A percentile compares a stretch with the other conserved stretches of the same genome.
These are phyloP conservation scores for Penicillium sp. DNA, from an alignment of 2,329 filamentous ascomycete species.

Conservation along the genomic window DNA sequence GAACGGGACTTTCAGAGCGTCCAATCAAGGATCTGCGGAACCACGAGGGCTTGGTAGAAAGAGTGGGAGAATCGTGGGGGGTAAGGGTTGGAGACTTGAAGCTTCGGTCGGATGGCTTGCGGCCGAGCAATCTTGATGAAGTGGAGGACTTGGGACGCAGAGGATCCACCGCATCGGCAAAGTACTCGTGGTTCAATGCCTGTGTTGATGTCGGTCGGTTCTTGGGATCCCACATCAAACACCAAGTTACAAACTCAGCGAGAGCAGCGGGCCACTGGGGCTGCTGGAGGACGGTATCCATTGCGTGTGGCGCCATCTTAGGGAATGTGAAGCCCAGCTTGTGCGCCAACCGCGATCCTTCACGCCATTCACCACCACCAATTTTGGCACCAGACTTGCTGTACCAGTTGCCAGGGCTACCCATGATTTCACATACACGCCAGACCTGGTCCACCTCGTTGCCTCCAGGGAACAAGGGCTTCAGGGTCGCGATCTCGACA, in stretches of 20 bases:
- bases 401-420: slow-evolving; percentile 96
- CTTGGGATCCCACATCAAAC: slow-evolving; percentile 98
- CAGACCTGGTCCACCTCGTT: slow-evolving; percentile 99
- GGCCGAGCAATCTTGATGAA: slow-evolving; percentile 72
- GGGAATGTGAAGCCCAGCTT: slow-evolving; percentile 98
- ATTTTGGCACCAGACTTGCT: slow-evolving; percentile 85
- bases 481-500: slow-evolving; percentile 93
- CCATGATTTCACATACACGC: slow-evolving; percentile 99
- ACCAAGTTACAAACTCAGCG: slow-evolving; percentile 95
- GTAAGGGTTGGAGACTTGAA: slow-evolving; percentile 65
- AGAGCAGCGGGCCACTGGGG: slow-evolving; percentile 90
- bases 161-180: slow-evolving; percentile 87
- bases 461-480: slow-evolving; percentile 93
- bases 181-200: slow-evolving; percentile 94
- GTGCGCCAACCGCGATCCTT: slow-evolving; percentile 86
- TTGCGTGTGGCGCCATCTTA: slow-evolving; percentile 95
- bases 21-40: slow-evolving; percentile 93
- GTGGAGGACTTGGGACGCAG: slow-evolving; percentile 87
- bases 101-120: slow-evolving; percentile 84
- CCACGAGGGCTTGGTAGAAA: slow-evolving; percentile 88
- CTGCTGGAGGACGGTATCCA: slow-evolving; percentile 87
- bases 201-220: slow-evolving; percentile 86
- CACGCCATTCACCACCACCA: slow-evolving; percentile 95
- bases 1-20: slow-evolving; percentile 68
- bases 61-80: slow-evolving; percentile 55